Percentiles rank a stretch among this genome's conserved stretches.
phyloP scores from a whole-genome alignment of 805 yeast genomes.

The Diddensiella santjacobensis region DNA sequence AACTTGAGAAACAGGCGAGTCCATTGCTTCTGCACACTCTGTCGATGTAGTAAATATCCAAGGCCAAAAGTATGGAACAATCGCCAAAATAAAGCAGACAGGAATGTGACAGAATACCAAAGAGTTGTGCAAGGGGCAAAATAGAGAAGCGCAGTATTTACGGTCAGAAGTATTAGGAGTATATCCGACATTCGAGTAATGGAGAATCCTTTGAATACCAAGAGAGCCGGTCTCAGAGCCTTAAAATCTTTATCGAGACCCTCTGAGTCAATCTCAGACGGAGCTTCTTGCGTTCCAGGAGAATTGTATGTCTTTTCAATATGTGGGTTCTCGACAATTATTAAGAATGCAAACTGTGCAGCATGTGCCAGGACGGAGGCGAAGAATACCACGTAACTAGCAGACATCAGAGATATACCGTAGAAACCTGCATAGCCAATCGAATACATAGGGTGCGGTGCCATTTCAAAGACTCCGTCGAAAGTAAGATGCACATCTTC shows the following conservation, averaged over 20 bases:
- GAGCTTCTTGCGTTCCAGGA: conserved; percentile 19
- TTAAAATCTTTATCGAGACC: conserved; percentile 2
- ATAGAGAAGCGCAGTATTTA: conserved; percentile 40
- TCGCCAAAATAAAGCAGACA: conserved; percentile 46
- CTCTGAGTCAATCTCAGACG: neutral
- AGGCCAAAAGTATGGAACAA: conserved; percentile 48
- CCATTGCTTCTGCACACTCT: conserved; percentile 58
- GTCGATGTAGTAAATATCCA: conserved; percentile 50
- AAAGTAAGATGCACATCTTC: conserved; percentile 68
- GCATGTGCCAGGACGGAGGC: conserved; percentile 75
- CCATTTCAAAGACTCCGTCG: conserved; percentile 85
- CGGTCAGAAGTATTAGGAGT: conserved; percentile 40
- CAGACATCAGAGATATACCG: conserved; percentile 74
- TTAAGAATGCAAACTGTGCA: conserved; percentile 69
- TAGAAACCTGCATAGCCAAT: conserved; percentile 86
- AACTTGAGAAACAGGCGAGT: conserved; percentile 61
- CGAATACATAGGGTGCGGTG: conserved; percentile 91
- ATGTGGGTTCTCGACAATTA: conserved; percentile 79
- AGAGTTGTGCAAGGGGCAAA: conserved; percentile 32
- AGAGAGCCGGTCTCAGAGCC: conserved; percentile 35
- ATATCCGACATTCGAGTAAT: conserved; percentile 61
- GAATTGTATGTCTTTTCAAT: conserved; percentile 64
- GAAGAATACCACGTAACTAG: conserved; percentile 63
- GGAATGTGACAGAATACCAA: conserved; percentile 35
- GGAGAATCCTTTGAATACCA: conserved; percentile 61